Base-by-base conservation (phyloP, 2,329 filamentous ascomycete species). In the Aschersonia sp. region DNA sequence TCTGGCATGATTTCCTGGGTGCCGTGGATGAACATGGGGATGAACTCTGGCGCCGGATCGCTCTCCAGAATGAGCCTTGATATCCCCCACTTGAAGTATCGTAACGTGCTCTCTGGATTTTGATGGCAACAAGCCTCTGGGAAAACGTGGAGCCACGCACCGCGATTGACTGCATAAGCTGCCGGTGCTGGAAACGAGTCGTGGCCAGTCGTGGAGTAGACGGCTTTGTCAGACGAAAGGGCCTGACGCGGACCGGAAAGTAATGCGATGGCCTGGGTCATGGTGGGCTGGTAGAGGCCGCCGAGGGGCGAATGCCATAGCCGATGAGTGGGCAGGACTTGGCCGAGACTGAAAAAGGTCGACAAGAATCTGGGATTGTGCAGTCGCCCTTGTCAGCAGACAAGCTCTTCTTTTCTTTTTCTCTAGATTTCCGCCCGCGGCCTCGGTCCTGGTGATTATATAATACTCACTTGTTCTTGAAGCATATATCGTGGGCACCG, bases 1-100 rank as follows among this genome's bases (percentile, higher is more conserved):
- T 97, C 91, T 57, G 86, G 77, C 91, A 97, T 96, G 55, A 95
- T 73, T 50, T 84, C 68, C 60, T 96, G 85, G 12, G 85, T 85
- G 31, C 92, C 92, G 58, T 96, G 87, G 45, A 97, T 83, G 72
- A 94, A 98, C 67, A 98, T 91, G 43, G 92, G 89, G 38, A 98
- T 77, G 28, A 98, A 77, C 55, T 94, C 86, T 0, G 92, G 92
- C 52, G 85, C 82, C 3, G 88, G 87, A 45, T 91, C 85, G 44
- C 84, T 79, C 65, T 98, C 92, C 44, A 98, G 78, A 50, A 98
- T 92, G 50, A 97, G 74, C 2, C 92, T 80, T 5, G 91, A 88
- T 2, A 97, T 74, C 1, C 92, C 92, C 92, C 92, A 98, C 70
- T 95, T 96, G 77, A 97, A 97, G 68, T 98, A 98, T 31, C 92